Conservation (phyloP, 148 eudicot species). For the Polygonum aviculare region DNA sequence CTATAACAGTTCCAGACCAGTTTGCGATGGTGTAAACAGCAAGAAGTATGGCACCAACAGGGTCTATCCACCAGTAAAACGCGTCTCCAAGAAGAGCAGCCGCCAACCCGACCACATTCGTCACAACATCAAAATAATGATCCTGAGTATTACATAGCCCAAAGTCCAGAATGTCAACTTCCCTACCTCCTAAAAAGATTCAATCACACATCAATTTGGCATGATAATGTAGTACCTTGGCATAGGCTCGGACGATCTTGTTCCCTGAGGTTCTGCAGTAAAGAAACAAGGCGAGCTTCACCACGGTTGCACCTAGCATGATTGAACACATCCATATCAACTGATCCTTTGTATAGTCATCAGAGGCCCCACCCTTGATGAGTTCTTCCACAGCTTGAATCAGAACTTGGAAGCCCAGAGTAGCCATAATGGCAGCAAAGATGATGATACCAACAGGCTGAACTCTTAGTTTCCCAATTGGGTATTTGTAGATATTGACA, state of each 20-base stretch:
- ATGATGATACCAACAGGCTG: constrained; percentile 93
- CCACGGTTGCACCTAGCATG: constrained; percentile 67
- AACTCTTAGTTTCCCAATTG: constrained; percentile 88
- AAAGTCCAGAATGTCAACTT: neutral
- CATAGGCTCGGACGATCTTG: constrained; percentile 90
- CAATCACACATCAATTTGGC: neutral
- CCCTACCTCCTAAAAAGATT: neutral
- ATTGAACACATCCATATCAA: constrained; percentile 65
- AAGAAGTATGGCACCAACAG: constrained; percentile 75
- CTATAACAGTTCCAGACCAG: constrained; percentile 89
- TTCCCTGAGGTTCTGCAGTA: constrained; percentile 80
- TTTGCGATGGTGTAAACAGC: constrained; percentile 77
- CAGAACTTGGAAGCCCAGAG: constrained; percentile 86
- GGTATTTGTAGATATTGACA: constrained; percentile 78
- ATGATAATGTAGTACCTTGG: constrained; percentile 44
- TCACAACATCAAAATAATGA: constrained; percentile 88
- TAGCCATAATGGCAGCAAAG: constrained; percentile 97
- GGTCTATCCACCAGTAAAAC: constrained; percentile 91
- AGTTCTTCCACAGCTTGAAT: constrained; percentile 71
- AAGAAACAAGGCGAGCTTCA: constrained; percentile 59
- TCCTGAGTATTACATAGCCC: constrained; percentile 30
- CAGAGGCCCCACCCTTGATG: constrained; percentile 31
- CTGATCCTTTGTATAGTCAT: constrained; percentile 40
- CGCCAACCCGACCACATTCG: constrained; percentile 76
- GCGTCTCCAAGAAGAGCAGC: constrained; percentile 89